phyloP scores from a whole-genome alignment of 345 rosid genomes.

The Eucalyptus virginea region DNA sequence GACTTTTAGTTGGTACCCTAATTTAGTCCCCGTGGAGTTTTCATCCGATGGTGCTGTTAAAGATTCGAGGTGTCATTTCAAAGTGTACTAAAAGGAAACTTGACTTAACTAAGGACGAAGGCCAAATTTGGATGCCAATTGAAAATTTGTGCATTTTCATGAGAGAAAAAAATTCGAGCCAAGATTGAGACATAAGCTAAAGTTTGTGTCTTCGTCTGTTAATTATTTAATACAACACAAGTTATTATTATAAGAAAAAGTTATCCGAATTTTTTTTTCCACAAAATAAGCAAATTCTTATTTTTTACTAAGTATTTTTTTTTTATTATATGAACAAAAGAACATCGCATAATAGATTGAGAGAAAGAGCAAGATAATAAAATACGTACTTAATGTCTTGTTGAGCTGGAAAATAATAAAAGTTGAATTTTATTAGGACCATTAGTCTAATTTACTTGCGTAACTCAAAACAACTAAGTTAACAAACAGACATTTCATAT shows the following conservation, averaged over 20 bases:
- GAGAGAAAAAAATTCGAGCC: not conserved
- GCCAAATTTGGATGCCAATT: not conserved
- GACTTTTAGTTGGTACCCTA: too few species aligned
- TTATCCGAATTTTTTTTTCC: too few species aligned
- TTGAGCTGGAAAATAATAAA: too few species aligned
- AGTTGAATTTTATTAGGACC: not conserved
- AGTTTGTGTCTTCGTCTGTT: too few species aligned
- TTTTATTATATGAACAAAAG: not conserved
- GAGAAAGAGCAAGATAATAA: not conserved
- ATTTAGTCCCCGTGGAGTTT: too few species aligned
- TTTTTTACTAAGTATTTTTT: too few species aligned
- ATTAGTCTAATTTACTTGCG: not conserved
- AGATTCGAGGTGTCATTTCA: too few species aligned
- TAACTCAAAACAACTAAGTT: not conserved
- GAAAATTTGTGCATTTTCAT: too few species aligned
- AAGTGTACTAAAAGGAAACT: too few species aligned
- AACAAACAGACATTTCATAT: not conserved
- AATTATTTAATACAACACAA: not conserved
- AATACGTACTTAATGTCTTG: not conserved
- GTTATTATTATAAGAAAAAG: not conserved
- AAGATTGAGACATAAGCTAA: not conserved
- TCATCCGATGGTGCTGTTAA: too few species aligned
- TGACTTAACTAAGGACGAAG: not conserved
- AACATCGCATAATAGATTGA: not conserved
- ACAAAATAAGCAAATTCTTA: too few species aligned